Evolutionary conservation across 2,329 filamentous ascomycete species (phyloP).

Genomic region (Cordyceps cicadae): DNA sequence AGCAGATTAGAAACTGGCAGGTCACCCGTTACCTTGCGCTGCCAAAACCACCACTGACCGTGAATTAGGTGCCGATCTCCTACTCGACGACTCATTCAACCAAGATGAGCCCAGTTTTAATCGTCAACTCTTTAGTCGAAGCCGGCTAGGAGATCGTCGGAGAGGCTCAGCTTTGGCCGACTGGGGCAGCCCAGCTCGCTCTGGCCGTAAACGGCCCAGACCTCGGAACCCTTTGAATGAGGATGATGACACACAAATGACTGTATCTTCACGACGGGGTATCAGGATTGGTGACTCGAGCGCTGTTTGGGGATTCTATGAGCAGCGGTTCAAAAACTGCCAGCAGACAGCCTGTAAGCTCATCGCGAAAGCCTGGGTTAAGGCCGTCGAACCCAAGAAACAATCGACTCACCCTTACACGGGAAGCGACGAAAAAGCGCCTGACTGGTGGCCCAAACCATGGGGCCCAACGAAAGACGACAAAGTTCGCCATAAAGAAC

Average conservation of each 20-base stretch:
- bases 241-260: conserved; percentile 34
- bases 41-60: neutral
- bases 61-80: conserved; percentile 23
- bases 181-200: conserved; percentile 23
- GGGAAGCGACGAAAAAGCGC: conserved; percentile 51
- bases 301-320: conserved; percentile 52
- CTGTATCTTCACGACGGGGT: conserved; percentile 31
- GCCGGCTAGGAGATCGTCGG: conserved; percentile 23
- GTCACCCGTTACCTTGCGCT: neutral
- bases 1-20: conserved; percentile 31
- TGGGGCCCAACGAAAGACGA: conserved; percentile 43
- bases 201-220: conserved; percentile 23
- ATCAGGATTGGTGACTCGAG: conserved; percentile 47
- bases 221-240: conserved; percentile 30
- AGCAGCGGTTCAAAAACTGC: conserved; percentile 53
- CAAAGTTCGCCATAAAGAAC: conserved; percentile 60
- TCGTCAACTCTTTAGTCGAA: conserved; percentile 19
- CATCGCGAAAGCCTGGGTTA: conserved; percentile 69
- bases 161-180: conserved; percentile 25
- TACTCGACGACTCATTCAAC: conserved; percentile 25
- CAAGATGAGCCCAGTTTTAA: conserved; percentile 20
- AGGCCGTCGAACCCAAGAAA: conserved; percentile 68
- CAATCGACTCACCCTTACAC: conserved; percentile 68
- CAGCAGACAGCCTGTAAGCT: conserved; percentile 66
- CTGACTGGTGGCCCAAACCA: conserved; percentile 59